Conservation (phyloP, 768 basidiomycete species). For the Agaricus sinodeliciosus region DNA sequence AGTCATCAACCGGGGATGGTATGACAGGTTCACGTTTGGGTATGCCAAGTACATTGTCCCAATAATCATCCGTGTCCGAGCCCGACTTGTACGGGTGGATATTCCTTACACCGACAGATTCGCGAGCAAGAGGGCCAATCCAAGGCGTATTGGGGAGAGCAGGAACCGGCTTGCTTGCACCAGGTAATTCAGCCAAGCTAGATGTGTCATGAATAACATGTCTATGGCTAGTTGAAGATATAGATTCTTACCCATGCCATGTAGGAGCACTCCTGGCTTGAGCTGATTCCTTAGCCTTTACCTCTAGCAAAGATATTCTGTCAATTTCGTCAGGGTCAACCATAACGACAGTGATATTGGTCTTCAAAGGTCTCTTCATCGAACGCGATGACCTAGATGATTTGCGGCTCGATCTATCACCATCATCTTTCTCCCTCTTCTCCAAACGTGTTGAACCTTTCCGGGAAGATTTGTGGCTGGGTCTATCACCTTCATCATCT, state of each 20-base stretch:
- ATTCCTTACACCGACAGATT: conserved; percentile 17
- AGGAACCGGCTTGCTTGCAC: conserved; percentile 15
- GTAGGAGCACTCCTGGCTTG: conserved; percentile 12
- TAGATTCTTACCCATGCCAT: conserved; percentile 36
- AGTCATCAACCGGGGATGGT: not conserved
- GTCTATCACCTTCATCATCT: conserved; percentile 16
- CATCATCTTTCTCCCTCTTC: conserved; percentile 15
- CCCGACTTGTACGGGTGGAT: conserved; percentile 14
- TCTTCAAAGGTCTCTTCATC: conserved; percentile 9
- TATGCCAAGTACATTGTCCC: conserved; percentile 21
- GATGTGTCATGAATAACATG: not conserved
- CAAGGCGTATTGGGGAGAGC: conserved; percentile 28
- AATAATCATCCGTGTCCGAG: conserved; percentile 22
- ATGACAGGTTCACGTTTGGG: not conserved
- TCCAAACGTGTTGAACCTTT: too few relatives aligned
- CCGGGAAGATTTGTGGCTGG: conserved; percentile 6
- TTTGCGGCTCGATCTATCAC: conserved; percentile 12
- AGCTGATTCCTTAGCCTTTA: not conserved
- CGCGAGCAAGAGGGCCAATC: conserved; percentile 33
- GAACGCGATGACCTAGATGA: conserved; percentile 12
- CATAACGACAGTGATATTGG: conserved; percentile 32
- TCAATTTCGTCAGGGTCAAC: conserved; percentile 27
- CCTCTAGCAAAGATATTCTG: not conserved
- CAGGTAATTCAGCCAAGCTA: conserved; percentile 23
- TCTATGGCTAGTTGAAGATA: not conserved